phyloP scores from a whole-genome alignment of 352 stramenopile species.

The Paralagenidium karlingii region DNA sequence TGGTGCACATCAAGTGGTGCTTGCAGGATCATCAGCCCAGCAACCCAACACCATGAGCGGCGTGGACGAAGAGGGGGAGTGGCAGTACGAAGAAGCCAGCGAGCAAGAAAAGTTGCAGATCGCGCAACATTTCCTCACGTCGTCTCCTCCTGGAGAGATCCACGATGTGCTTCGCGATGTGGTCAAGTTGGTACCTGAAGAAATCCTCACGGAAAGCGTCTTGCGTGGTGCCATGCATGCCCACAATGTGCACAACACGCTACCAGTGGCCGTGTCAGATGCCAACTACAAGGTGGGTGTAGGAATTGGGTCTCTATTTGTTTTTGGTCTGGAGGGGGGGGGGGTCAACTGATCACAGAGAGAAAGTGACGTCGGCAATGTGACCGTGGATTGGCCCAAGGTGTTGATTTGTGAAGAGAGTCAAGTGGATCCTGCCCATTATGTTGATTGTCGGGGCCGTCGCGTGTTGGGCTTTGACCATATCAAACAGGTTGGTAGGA shows the following conservation, averaged over 20 bases:
- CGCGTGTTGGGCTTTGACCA: slow-evolving; percentile 80
- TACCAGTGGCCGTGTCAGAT: slow-evolving; percentile 57
- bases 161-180: slow-evolving; percentile 80
- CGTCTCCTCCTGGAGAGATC: slow-evolving; percentile 81
- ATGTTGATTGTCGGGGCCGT: slow-evolving; percentile 67
- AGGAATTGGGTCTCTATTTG: neutral
- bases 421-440: slow-evolving; percentile 73
- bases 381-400: slow-evolving; percentile 12
- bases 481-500: slow-evolving; percentile 37
- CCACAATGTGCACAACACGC: slow-evolving; percentile 64
- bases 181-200: slow-evolving; percentile 59
- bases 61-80: too few species aligned
- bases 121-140: slow-evolving; percentile 85
- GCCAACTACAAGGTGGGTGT: slow-evolving; percentile 55
- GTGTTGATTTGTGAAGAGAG: slow-evolving; percentile 73
- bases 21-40: too few species aligned
- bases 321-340: too few species aligned
- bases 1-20: too few species aligned
- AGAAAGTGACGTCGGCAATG: too few species aligned
- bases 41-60: too few species aligned
- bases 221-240: slow-evolving; percentile 55
- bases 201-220: slow-evolving; percentile 54
- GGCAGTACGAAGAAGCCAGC: too few species aligned
- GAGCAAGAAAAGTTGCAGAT: too few species aligned
- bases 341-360: too few species aligned